Percentiles rank a stretch among this genome's conserved stretches.
Conservation (phyloP, 768 basidiomycete genomes). For the Roridomyces roridus region DNA sequence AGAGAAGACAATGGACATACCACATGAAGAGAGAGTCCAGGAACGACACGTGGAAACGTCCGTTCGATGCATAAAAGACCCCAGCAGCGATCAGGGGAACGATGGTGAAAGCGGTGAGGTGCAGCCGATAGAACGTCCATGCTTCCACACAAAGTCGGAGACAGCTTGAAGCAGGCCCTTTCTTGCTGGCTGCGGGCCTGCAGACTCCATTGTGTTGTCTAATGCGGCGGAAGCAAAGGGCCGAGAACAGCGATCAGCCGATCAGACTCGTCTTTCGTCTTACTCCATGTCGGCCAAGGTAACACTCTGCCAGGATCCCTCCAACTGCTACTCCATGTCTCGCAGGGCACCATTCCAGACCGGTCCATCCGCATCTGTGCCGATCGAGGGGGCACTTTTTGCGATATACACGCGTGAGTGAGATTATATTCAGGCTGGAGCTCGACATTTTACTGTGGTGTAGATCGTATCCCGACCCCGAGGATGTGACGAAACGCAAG, state of each 20-base stretch:
- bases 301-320: no score
- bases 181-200: not conserved
- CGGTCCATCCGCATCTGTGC: conserved; percentile 85
- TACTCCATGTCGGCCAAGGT: no score
- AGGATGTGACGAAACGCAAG: conserved; percentile 61
- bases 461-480: conserved; percentile 79
- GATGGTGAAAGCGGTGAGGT: conserved; percentile 56
- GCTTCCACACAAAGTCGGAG: conserved; percentile 27
- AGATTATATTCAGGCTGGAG: not conserved
- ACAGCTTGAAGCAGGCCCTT: not conserved
- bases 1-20: not conserved
- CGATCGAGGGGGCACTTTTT: conserved; percentile 92
- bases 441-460: not conserved
- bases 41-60: conserved; percentile 52
- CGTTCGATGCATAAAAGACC: conserved; percentile 74
- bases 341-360: conserved; percentile 54
- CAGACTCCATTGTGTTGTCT: no score
- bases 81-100: conserved; percentile 65
- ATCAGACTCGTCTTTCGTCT: no score
- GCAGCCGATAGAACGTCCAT: conserved; percentile 60
- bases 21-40: conserved; percentile 66
- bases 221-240: no score
- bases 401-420: conserved; percentile 83
- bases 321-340: no score
- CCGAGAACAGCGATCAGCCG: no score